A percentile compares a stretch with the other conserved stretches of the same genome.
These are phyloP conservation scores for Hysterium pulicare DNA, from an alignment of 2,329 filamentous ascomycete genomes.

Conservation along the genomic window DNA sequence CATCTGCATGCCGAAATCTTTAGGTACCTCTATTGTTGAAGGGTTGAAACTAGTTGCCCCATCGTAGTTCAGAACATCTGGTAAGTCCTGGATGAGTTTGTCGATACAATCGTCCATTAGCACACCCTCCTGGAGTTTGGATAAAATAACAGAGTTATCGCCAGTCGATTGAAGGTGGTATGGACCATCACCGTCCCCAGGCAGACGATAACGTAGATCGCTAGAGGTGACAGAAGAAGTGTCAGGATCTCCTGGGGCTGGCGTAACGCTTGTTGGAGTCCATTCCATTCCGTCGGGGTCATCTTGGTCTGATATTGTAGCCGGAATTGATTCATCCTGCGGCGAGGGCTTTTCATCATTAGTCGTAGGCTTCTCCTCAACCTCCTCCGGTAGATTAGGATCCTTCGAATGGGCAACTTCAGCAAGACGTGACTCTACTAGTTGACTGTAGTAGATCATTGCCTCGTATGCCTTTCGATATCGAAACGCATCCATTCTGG, in stretches of 20 bases:
- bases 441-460: constrained; percentile 1
- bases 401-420: not conserved
- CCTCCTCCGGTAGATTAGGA: not conserved
- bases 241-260: constrained; percentile 27
- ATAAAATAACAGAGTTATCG: constrained; percentile 27
- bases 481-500: constrained; percentile 2
- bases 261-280: constrained; percentile 30
- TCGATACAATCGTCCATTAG: constrained; percentile 37
- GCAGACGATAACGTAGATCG: constrained; percentile 29
- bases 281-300: constrained; percentile 39
- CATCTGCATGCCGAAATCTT: constrained; percentile 35
- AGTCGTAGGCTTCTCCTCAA: not conserved
- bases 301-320: constrained; percentile 18
- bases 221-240: constrained; percentile 26
- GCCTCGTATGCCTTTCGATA: constrained; percentile 5
- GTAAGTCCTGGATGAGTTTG: constrained; percentile 33
- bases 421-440: constrained; percentile 1
- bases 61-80: constrained; percentile 34
- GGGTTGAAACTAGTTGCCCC: constrained; percentile 33
- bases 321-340: constrained; percentile 3
- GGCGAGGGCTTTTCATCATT: not conserved
- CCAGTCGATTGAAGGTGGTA: constrained; percentile 18
- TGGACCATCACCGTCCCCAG: constrained; percentile 23
- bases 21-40: constrained; percentile 37
- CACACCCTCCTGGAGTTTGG: constrained; percentile 34